Conservation (phyloP, 2,329 filamentous ascomycete genomes). For the Byssothecium circinans region DNA sequence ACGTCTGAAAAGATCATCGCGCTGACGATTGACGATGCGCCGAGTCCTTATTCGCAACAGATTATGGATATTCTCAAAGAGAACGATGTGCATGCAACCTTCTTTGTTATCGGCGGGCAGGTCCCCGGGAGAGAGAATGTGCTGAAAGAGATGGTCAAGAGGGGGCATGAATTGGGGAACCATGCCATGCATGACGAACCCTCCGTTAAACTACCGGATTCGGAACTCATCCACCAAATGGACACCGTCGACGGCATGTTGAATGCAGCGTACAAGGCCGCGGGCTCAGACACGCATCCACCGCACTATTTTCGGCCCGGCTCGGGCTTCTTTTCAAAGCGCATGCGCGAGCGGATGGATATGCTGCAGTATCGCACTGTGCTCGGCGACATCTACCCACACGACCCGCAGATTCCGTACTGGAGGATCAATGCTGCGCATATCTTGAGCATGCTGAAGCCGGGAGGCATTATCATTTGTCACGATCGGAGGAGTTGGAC, state of each 20-base stretch:
- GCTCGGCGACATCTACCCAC: constrained; percentile 84
- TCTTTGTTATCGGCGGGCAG: constrained; percentile 86
- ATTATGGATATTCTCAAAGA: constrained; percentile 68
- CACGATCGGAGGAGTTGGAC: constrained; percentile 87
- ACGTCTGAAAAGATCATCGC: constrained; percentile 68
- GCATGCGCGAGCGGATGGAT: constrained; percentile 65
- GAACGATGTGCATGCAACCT: constrained; percentile 74
- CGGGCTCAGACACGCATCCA: constrained; percentile 44
- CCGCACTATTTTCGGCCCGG: constrained; percentile 79
- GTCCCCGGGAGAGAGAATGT: constrained; percentile 57
- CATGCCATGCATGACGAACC: constrained; percentile 89
- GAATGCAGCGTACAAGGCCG: constrained; percentile 55
- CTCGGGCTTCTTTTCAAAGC: constrained; percentile 75
- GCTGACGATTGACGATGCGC: constrained; percentile 85
- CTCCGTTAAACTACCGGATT: constrained; percentile 61
- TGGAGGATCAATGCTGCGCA: constrained; percentile 73
- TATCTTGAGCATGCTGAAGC: constrained; percentile 75
- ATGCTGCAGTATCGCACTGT: constrained; percentile 70
- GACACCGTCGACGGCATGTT: constrained; percentile 64
- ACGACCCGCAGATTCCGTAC: constrained; percentile 81
- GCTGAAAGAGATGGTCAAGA: constrained; percentile 55
- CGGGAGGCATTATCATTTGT: constrained; percentile 80
- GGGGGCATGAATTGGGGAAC: constrained; percentile 70
- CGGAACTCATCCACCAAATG: constrained; percentile 66
- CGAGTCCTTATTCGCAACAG: constrained; percentile 69